A percentile compares a stretch with the other conserved stretches of the same genome.
Evolutionary conservation across 805 yeast genomes (phyloP).

Genomic region (Candida corydali): DNA sequence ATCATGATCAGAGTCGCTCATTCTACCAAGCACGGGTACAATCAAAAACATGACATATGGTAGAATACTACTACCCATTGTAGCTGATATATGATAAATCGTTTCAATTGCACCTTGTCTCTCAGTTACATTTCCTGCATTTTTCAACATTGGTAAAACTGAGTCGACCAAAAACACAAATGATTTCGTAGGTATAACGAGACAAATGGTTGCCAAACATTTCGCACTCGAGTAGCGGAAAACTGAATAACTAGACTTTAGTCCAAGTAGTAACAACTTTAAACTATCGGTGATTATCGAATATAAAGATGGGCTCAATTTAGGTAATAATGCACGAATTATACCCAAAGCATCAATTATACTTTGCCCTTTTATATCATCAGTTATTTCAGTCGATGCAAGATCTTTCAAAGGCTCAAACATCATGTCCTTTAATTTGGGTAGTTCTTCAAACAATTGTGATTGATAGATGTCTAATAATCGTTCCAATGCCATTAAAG

Average conservation of each 20-base stretch:
- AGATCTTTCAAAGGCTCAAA: conserved; percentile 57
- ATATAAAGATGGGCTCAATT: conserved; percentile 47
- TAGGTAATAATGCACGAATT: conserved; percentile 67
- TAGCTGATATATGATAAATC: conserved; percentile 74
- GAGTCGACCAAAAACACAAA: conserved; percentile 76
- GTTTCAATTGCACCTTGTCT: conserved; percentile 95
- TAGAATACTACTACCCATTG: conserved; percentile 84
- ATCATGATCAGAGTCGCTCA: conserved; percentile 92
- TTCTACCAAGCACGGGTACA: conserved; percentile 94
- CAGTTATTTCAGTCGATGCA: conserved; percentile 26
- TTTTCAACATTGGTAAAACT: conserved; percentile 75
- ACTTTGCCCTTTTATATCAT: conserved; percentile 62
- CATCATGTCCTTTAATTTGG: conserved; percentile 62
- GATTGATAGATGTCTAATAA: conserved; percentile 52
- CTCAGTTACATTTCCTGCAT: conserved; percentile 62
- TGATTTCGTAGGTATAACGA: conserved; percentile 61
- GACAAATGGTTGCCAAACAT: conserved; percentile 77
- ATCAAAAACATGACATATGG: conserved; percentile 94
- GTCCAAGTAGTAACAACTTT: conserved; percentile 45
- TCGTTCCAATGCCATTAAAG: conserved; percentile 61
- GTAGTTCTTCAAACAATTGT: conserved; percentile 54
- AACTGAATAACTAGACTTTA: conserved; percentile 73
- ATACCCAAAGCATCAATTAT: conserved; percentile 86
- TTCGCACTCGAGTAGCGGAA: conserved; percentile 88
- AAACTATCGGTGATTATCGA: conserved; percentile 43